Conservation (phyloP, 352 stramenopile genomes). For the Globisporangium parvum region DNA sequence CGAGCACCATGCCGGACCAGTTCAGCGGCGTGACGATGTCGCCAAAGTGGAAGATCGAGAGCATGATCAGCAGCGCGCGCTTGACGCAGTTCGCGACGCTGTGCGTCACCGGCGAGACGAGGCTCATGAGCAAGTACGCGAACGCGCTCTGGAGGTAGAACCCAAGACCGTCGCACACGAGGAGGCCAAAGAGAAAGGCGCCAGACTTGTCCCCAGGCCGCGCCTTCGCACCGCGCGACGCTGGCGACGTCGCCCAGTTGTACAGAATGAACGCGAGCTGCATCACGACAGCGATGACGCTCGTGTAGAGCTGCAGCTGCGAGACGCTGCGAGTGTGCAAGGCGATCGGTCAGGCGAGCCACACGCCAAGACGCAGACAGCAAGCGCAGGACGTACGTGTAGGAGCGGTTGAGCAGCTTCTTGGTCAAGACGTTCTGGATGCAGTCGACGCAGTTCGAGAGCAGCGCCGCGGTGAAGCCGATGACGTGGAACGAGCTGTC, state of each 20-base stretch:
- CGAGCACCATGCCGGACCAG: conserved; percentile 81
- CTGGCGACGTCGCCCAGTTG: conserved; percentile 42
- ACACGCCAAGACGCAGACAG: neutral
- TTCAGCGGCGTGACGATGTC: conserved; percentile 80
- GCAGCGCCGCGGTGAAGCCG: conserved; percentile 84
- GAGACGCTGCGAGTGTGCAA: conserved; percentile 34
- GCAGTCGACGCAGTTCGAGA: conserved; percentile 90
- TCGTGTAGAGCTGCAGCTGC: conserved; percentile 89
- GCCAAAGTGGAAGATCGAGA: conserved; percentile 89
- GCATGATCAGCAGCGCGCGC: conserved; percentile 84
- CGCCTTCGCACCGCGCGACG: conserved; percentile 17
- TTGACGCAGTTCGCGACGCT: conserved; percentile 91
- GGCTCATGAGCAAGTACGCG: conserved; percentile 89
- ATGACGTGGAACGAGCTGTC: conserved; percentile 85
- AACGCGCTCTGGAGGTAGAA: conserved; percentile 90
- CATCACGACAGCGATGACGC: conserved; percentile 76
- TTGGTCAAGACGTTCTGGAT: conserved; percentile 92
- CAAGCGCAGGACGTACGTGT: conserved; percentile 43
- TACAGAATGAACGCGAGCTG: conserved; percentile 79
- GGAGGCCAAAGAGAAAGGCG: conserved; percentile 42
- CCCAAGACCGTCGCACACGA: conserved; percentile 64
- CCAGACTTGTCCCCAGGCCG: conserved; percentile 24
- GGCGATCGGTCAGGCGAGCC: neutral
- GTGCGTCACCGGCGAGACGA: conserved; percentile 88
- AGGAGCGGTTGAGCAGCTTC: conserved; percentile 72